Base-by-base conservation (phyloP, 768 basidiomycete species). In the Lactarius hengduanensis region DNA sequence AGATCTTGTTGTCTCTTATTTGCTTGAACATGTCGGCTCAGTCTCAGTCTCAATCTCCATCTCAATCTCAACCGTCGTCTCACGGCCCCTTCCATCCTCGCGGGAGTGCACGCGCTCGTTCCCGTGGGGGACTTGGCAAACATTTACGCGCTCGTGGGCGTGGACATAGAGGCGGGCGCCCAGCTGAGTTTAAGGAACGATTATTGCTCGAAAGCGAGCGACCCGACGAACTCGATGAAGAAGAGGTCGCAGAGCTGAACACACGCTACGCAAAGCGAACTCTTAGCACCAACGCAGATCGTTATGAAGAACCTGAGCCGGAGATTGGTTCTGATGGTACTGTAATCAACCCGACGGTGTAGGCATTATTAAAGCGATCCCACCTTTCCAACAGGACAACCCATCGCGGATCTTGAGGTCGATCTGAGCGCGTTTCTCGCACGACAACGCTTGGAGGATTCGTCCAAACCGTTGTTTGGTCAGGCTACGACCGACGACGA, bases 301-400 rank as follows among this genome's bases (percentile, higher is more conserved):
- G 91, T 60, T 93, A 93, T 72, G 80, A 72, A 18, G 91, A 92
- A 75, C 83, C 83, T 22, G 88, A 86, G 65, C 86, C 85, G 3
- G 86, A 89, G 70, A 77, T 90, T 30, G 86, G 83, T 72, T 86
- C 88, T 1, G 89, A 91, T 74, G 90, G 91, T 88, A 71, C 28
- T 80, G 71, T 18, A 10, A 22, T 22, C 5, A 38, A 20, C 40
- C 30, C 4, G 43, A 30, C 15, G 6, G 40, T 20, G 50, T 50
- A 13, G 22, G 5, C 11, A 20, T 55, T 10, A 55, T 26, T 28
- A 45, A 60, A 36, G 41, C 9, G 20, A 47, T 40, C 13, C 15
- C 10, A 56, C 18, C 53, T 22, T 22, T n/a, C 11, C 20, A 43
- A 32, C 68, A 89, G 89, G 90, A 4, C 87, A 91, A 74, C 85